A percentile compares a stretch with the other conserved stretches of the same genome.
Conservation (phyloP, 1,139 yeast genomes). For the Tardiomyces blankii region DNA sequence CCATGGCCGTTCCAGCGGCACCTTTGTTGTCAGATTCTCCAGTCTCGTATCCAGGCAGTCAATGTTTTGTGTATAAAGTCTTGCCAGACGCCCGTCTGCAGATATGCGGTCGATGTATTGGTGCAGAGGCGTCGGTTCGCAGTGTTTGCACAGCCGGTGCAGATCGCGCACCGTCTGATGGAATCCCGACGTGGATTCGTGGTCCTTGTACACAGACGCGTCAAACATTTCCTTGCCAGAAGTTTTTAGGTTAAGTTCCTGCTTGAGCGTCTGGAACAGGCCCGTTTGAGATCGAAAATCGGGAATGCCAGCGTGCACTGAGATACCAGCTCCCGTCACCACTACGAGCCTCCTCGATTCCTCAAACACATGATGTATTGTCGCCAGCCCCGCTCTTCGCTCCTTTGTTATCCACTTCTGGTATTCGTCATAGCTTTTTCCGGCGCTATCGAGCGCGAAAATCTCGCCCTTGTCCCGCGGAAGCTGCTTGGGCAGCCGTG, state of each 20-base stretch:
- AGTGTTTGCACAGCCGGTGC: conserved; percentile 43
- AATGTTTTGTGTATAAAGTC: conserved; percentile 44
- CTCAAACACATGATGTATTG: conserved; percentile 20
- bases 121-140: conserved; percentile 67
- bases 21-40: conserved; percentile 36
- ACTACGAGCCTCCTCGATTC: conserved; percentile 27
- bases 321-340: conserved; percentile 81
- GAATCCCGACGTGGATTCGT: conserved; percentile 48
- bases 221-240: conserved; percentile 76
- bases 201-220: conserved; percentile 62
- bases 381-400: conserved; percentile 13
- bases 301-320: conserved; percentile 86
- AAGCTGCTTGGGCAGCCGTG: conserved; percentile 14
- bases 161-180: conserved; percentile 64
- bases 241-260: conserved; percentile 26
- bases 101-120: conserved; percentile 47
- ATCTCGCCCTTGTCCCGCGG: conserved; percentile 4
- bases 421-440: conserved; percentile 3
- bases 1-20: conserved; percentile 36
- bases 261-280: conserved; percentile 52
- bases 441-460: conserved; percentile 3
- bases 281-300: conserved; percentile 79
- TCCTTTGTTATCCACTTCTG: conserved; percentile 8
- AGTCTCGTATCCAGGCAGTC: conserved; percentile 38
- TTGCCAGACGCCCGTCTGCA: conserved; percentile 47